Base-by-base conservation (phyloP, 2,329 filamentous ascomycete species). In the Penicillium sp. region DNA sequence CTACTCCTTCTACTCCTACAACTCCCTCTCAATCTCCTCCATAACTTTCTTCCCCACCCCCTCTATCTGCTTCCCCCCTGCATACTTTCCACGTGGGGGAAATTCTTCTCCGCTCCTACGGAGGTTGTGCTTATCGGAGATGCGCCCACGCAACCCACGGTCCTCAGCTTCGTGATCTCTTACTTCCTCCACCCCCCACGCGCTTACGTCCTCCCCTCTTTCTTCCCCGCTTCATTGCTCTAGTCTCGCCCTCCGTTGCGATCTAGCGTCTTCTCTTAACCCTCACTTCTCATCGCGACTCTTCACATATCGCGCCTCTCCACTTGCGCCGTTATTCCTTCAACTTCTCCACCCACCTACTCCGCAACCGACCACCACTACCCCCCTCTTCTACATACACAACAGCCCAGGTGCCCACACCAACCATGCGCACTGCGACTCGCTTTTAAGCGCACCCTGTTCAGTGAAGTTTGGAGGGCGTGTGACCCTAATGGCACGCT, bases 361-460 rank as follows among this genome's bases (percentile, higher is more conserved):
- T 33, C 17, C 40, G 22, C 24, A 30, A 28, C 24, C 19, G 33
- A 28, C 15, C 22, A 33, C 37, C 15, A 15, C 37, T 15, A 15
- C 12, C 26, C 9, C 8, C n/a, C 28, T 26, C 45, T 3, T 35
- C 30, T 30, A 12, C 30, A 10, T 10, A 35, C 28, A n/a, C 47
- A 33, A 51, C 47, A 19, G 24, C 30, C 17, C 17, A 12, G n/a
- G 47, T 22, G 28, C n/a, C 12, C 35, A 28, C 44, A 45, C 60
- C 58, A 57, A 66, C 51, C 64, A 70, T 70, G 68, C 60, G 59
- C 61, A 44, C 56, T 58, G 59, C 57, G 38, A 50, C 51, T 51
- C 35, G 40, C 26, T 62, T 50, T 38, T 70, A 59, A 69, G 51
- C 35, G 9, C 17, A n/a, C 42, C 38, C 45, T 17, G 57, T 61